A percentile compares a stretch with the other conserved stretches of the same genome.
These are phyloP conservation scores for Gloeophyllum trabeum DNA, from an alignment of 768 basidiomycete genomes.

Conservation along the genomic window DNA sequence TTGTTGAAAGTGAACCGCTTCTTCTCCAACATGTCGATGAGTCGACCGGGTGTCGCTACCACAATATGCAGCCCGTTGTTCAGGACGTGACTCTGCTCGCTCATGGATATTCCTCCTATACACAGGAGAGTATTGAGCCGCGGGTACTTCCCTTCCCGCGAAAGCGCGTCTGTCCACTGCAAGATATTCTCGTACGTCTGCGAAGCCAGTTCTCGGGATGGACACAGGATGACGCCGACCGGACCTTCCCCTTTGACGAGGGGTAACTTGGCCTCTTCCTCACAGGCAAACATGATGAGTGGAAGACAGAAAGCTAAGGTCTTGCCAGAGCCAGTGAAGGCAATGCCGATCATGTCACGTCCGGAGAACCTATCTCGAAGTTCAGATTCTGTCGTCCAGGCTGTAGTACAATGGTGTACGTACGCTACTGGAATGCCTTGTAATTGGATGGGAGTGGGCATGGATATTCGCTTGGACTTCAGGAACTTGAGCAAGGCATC, in stretches of 20 bases:
- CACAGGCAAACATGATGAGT: constrained; percentile 89
- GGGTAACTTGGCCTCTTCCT: constrained; percentile 86
- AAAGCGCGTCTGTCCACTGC: constrained; percentile 74
- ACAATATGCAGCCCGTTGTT: constrained; percentile 91
- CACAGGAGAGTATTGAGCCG: constrained; percentile 81
- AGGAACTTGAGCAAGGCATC: constrained; percentile 73
- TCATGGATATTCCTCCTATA: constrained; percentile 98
- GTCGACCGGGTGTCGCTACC: constrained; percentile 90
- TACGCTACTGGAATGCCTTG: constrained; percentile 96
- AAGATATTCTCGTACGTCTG: constrained; percentile 95
- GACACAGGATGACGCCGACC: constrained; percentile 92
- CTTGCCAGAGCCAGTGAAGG: constrained; percentile 98
- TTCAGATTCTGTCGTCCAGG: constrained; percentile 12
- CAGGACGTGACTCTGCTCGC: constrained; percentile 88
- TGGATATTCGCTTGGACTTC: constrained; percentile 71
- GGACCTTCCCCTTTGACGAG: constrained; percentile 93
- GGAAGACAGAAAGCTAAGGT: constrained; percentile 98
- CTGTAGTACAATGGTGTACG: constrained; percentile 16
- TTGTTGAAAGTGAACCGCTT: constrained; percentile 83
- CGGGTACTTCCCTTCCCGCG: constrained; percentile 75
- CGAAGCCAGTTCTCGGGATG: constrained; percentile 90
- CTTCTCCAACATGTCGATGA: constrained; percentile 98
- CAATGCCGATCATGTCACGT: constrained; percentile 96
- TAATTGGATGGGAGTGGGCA: constrained; percentile 92
- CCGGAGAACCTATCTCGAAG: constrained; percentile 64